Evolutionary conservation across 1,284 basidiomycete species (phyloP).

Genomic region (Cutaneotrichosporon sp.): DNA sequence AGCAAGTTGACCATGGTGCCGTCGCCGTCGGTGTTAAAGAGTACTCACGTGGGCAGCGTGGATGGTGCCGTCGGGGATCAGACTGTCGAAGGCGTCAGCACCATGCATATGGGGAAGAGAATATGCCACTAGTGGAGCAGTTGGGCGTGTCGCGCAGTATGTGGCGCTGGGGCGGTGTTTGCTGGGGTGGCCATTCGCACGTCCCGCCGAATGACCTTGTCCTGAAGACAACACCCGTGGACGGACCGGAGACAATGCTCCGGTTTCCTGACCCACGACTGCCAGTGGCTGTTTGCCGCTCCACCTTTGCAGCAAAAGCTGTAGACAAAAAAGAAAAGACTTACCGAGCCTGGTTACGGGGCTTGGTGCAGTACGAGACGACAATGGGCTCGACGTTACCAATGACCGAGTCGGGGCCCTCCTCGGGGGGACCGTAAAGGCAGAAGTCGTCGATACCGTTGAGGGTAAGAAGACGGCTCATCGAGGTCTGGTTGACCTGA

Average conservation of each 20-base stretch:
- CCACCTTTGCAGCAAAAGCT: no score
- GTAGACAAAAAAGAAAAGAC: no score
- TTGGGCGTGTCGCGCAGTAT: no score
- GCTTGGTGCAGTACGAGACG: conserved; percentile 43
- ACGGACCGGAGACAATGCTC: no score
- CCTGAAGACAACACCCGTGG: no score
- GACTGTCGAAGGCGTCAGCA: conserved; percentile 17
- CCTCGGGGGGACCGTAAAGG: conserved; percentile 40
- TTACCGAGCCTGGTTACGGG: conserved; percentile 35
- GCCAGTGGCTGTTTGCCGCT: no score
- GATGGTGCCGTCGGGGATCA: conserved; percentile 47
- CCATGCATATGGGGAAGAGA: neutral
- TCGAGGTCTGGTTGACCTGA: conserved; percentile 45
- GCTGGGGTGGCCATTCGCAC: no score
- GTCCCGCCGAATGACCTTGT: no score
- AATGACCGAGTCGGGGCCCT: conserved; percentile 36
- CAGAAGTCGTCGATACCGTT: conserved; percentile 49
- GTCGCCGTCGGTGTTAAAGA: conserved; percentile 15
- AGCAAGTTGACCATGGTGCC: neutral
- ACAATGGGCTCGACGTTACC: conserved; percentile 44
- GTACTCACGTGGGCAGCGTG: conserved; percentile 37
- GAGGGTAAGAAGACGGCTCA: conserved; percentile 40
- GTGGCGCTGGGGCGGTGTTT: no score
- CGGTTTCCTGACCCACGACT: no score
- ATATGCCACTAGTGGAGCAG: neutral